Conservation (phyloP, 176 grass and related monocot genomes). For the Phyllostachys edulis region DNA sequence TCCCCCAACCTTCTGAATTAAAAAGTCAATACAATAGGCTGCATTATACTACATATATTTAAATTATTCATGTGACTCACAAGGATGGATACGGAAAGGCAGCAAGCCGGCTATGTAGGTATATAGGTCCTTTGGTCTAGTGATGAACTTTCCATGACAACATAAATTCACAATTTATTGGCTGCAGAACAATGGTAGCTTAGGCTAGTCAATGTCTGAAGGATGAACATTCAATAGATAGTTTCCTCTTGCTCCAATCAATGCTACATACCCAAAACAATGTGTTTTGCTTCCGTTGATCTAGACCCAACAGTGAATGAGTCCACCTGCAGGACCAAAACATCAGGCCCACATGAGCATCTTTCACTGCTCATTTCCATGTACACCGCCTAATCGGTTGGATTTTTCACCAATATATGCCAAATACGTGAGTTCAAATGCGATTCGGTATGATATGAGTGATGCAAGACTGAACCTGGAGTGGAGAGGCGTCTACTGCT, state of each 20-base stretch:
- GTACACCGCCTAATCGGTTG: not conserved
- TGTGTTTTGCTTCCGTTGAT: not conserved
- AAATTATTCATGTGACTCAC: not conserved
- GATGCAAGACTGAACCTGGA: not conserved
- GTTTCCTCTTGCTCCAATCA: not conserved
- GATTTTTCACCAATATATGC: slow-evolving; percentile 15
- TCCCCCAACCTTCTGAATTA: not conserved
- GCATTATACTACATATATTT: not conserved
- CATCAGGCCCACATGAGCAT: not conserved
- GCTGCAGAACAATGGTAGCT: not conserved
- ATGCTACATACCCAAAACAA: not conserved
- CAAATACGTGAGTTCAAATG: slow-evolving; percentile 7
- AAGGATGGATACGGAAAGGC: slow-evolving; percentile 1
- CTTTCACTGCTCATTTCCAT: not conserved
- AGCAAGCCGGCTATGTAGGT: not conserved
- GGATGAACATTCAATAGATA: not conserved
- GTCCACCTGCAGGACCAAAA: slow-evolving; percentile 4
- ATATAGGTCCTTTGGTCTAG: not conserved
- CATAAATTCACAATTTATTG: slow-evolving; percentile 2
- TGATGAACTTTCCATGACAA: slow-evolving; percentile 9
- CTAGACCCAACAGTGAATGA: not conserved
- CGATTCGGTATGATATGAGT: not conserved
- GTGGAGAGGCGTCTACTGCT: not conserved
- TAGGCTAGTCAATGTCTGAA: not conserved
- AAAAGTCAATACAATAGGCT: not conserved